Evolutionary conservation across 1,284 basidiomycete genomes (phyloP), one percentile per base, ranked within the genome.

Genomic region (Ceratobasidium papillatum): DNA sequence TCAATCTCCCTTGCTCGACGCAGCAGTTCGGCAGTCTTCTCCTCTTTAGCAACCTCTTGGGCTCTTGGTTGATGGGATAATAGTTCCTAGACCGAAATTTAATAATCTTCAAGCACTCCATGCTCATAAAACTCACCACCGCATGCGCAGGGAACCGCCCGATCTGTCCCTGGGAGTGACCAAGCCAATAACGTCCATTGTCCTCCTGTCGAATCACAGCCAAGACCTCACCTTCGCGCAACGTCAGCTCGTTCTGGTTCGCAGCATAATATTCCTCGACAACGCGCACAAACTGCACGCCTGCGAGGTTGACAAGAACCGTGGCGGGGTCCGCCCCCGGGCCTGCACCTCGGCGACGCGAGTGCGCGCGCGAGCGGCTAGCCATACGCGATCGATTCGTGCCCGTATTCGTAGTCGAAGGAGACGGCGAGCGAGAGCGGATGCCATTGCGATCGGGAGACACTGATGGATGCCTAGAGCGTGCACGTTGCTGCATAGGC

Each of bases 1-100:
- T 71, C 68, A 19, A 71, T 71, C 43, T 71, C 68, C 43, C 68
- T 71, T 7, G 68, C 19, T 8, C 68, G 68, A 54, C 68, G 68
- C 56, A 71, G 36, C 54, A 71, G 14, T 22, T 71, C 68, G 43
- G 68, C 30, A 36, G 68, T 71, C 43, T 71, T 71, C 68, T 71
- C 68, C 32, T 71, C 68, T 36, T 38, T 54, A 36, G 68, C 68
- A 8, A 27, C 43, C 38, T 54, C 45, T 47, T 9, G 45, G 22
- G 47, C 30, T 34, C 56, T 71, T 30, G 68, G 17, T 61, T 71
- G 68, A 36, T 71, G 56, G 9, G 68, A 71, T 30, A 71, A 61
- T 9, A 71, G 3, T 59, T 71, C 68, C 68, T 71, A 61, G 32
- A 7, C 32, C 36, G 58, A 41, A 22, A 5, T 1, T 45, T 59